Base-by-base conservation (phyloP, 1,284 basidiomycete species). In the Ustilago esculenta region DNA sequence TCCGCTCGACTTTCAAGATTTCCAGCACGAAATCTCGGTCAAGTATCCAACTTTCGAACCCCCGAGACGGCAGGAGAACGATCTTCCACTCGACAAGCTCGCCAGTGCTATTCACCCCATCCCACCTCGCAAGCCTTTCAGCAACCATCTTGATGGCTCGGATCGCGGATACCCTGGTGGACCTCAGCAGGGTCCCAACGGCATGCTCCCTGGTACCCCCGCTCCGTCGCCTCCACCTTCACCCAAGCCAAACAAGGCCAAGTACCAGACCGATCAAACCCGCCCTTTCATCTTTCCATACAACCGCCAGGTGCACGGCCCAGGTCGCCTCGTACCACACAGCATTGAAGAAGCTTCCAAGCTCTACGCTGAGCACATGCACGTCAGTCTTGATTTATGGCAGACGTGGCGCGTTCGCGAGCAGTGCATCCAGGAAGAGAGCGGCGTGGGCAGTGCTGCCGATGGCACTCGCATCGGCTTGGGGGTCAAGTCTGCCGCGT, bases 201-300 rank as follows among this genome's bases (percentile, higher is more conserved):
- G 64, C 43, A 57, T 67, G 51, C 41, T 59, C 4, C 69, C 74
- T 0, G 77, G 70, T n/a, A 81, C 79, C 18, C 94, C 92, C 1
- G 92, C 92, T 21, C 94, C 94, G 3, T 88, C 92, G 0, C 94
- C 94, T 0, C 90, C 92, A 1, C 90, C 90, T 0, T 89, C 90
- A 17, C 85, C 85, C 12, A 96, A 95, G 79, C 92, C 92, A 8
- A 98, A 98, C 85, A 98, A 98, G 82, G 93, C 95, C 80, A 94
- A 97, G 80, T 99, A 94, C 83, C 96, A 98, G 82, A 99, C 96
- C 0, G 96, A 99, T 81, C 96, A 96, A 80, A 89, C 85, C 29
- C 87, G 92, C 8, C 96, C 96, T 1, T 99, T 98, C 81, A 85
- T 98, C 54, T 94, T 99, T 80, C 96, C 96, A 0, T 98, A 96